Percentiles rank a stretch among this genome's conserved stretches.
phyloP scores from a whole-genome alignment of 2,329 filamentous ascomycete genomes.

The Apiospora rasikravindrae region DNA sequence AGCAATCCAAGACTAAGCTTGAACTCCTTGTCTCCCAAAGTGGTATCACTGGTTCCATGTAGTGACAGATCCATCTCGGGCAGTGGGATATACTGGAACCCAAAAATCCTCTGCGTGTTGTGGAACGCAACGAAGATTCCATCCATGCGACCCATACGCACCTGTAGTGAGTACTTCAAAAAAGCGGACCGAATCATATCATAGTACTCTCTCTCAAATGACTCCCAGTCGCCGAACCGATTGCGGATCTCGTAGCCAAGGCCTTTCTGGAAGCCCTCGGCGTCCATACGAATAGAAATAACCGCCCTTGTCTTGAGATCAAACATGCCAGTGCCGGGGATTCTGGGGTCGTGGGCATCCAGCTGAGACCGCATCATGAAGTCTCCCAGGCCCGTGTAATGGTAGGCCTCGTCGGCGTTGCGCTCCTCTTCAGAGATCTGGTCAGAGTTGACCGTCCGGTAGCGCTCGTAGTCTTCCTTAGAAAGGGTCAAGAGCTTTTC shows the following conservation, averaged over 20 bases:
- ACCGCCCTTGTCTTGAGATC: conserved; percentile 96
- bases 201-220: conserved; percentile 93
- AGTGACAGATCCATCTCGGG: conserved; percentile 87
- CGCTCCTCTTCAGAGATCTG: conserved; percentile 75
- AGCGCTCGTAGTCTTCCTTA: conserved; percentile 84
- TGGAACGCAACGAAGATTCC: conserved; percentile 97
- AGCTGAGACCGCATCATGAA: conserved; percentile 95
- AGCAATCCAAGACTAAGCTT: conserved; percentile 78
- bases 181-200: conserved; percentile 96
- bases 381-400: conserved; percentile 85
- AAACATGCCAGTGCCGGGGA: conserved; percentile 93
- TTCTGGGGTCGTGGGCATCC: conserved; percentile 82
- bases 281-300: conserved; percentile 88
- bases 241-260: conserved; percentile 85
- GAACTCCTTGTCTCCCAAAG: conserved; percentile 84
- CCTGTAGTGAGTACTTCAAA: conserved; percentile 95
- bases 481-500: conserved; percentile 90
- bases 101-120: conserved; percentile 93
- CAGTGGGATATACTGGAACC: conserved; percentile 91
- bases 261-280: conserved; percentile 72
- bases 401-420: conserved; percentile 76
- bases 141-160: conserved; percentile 97
- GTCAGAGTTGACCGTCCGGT: conserved; percentile 71
- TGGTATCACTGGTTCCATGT: conserved; percentile 73
- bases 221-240: conserved; percentile 81